Evolutionary conservation across 352 stramenopile genomes (phyloP), one percentile per base, ranked within the genome.

Genomic region (Phytophthora pistaciae): DNA sequence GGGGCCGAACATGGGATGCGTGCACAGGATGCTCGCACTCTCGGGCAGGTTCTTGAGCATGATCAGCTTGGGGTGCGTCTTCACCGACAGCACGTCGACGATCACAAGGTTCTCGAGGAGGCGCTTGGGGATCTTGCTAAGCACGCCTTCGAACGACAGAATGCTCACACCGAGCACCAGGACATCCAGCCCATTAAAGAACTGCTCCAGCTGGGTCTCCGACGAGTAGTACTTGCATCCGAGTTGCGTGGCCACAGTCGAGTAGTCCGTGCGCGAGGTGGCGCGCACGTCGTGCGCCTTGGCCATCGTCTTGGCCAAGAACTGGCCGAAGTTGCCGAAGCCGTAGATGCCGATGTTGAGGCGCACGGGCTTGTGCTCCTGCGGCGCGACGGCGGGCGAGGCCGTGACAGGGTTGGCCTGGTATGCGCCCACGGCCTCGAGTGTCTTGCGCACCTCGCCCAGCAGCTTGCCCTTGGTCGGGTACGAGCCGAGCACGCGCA

Each of bases 1-100:
- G 1, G 97, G 96, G 46, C 97, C 97, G 80, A 99, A 99, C 97
- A 99, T 99, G 2, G 97, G 97, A 82, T 99, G 97, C 16, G 97
- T 99, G 67, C 96, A 99, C 38, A 99, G 76, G 38, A 99, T 96
- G 63, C 98, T 96, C 58, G 86, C 92, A 68, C 92, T 91, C 48
- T 81, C 64, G 3, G 97, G 97, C 16, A 99, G 70, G n/a, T 92
- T 64, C 38, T 97, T 78, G 46, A 99, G 85, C 80, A 99, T 68
- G 44, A 98, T 90, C 67, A 98, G 81, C 73, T 98, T 98, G 31
- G 98, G 82, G 80, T 99, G 96, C 52, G 97, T 98, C 78, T 99
- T 99, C n/a, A 99, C 97, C 60, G 93, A 99, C 48, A 99, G 80
- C 58, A 99, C 98, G 80, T 99, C 98, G 13, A 99, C 97, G 50